Evolutionary conservation across 306 rosid species (phyloP).

Genomic region (Heteromeles arbutifolia): DNA sequence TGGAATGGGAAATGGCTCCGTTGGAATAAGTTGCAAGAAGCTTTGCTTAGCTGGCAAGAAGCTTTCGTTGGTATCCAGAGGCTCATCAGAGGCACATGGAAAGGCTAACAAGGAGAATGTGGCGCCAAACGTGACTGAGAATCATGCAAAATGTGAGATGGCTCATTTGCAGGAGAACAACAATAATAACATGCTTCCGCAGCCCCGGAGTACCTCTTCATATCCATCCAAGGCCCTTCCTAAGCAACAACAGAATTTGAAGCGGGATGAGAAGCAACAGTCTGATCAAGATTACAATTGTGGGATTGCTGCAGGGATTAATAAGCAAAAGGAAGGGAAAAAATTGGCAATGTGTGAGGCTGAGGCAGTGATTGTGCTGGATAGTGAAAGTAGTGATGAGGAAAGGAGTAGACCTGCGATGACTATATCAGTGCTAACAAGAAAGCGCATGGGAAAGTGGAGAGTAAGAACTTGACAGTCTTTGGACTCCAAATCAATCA

Average conservation of each 20-base stretch:
- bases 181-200: neutral
- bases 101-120: constrained; percentile 23
- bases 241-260: constrained; percentile 1
- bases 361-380: constrained; percentile 27
- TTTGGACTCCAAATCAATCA: neutral
- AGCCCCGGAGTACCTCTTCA: constrained; percentile 4
- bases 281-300: neutral
- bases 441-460: constrained; percentile 36
- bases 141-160: neutral
- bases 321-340: constrained; percentile 5
- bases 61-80: constrained; percentile 16
- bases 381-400: constrained; percentile 38
- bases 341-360: neutral
- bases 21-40: neutral
- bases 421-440: constrained; percentile 17
- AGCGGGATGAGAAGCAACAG: neutral
- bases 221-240: constrained; percentile 12
- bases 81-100: constrained; percentile 8
- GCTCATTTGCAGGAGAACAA: neutral
- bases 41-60: constrained; percentile 19
- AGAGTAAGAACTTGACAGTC: constrained; percentile 12
- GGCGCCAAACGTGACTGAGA: constrained; percentile 2
- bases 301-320: neutral
- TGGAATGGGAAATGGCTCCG: constrained; percentile 3
- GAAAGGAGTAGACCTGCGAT: constrained; percentile 4